phyloP scores from a whole-genome alignment of 352 stramenopile genomes.

The Phytophthora pseudosyringae region DNA sequence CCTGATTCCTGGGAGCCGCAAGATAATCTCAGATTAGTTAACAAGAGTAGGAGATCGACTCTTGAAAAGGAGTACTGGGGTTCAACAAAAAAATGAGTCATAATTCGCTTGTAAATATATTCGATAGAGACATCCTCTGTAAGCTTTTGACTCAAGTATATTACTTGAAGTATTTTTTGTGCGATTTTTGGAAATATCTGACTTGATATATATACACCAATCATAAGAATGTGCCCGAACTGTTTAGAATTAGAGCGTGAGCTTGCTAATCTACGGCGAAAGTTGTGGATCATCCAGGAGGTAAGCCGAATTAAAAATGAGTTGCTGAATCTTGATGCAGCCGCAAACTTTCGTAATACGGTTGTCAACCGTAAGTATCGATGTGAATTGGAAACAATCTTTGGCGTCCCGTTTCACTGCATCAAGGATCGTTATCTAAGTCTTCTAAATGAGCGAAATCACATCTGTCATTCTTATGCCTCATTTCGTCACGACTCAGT shows the following conservation, averaged over 20 bases:
- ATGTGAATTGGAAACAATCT: not conserved
- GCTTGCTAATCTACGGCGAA: not conserved
- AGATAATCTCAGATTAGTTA: too few relatives aligned
- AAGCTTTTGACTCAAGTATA: too few relatives aligned
- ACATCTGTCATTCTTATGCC: too few relatives aligned
- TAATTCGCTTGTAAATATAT: not conserved
- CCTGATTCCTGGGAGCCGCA: too few relatives aligned
- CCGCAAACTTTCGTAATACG: slow-evolving; percentile 10
- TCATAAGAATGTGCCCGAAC: too few relatives aligned
- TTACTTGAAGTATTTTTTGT: slow-evolving; percentile 12
- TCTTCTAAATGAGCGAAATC: too few relatives aligned
- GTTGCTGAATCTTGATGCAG: not conserved
- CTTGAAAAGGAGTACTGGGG: slow-evolving; percentile 1
- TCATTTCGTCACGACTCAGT: too few relatives aligned
- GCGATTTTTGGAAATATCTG: not conserved
- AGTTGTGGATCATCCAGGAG: not conserved
- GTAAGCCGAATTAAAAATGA: not conserved
- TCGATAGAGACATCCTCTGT: too few relatives aligned
- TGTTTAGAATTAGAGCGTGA: slow-evolving; percentile 11
- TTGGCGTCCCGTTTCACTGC: too few relatives aligned
- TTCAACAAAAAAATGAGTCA: not conserved
- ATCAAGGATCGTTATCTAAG: too few relatives aligned
- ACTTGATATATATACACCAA: too few relatives aligned
- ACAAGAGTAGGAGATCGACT: not conserved
- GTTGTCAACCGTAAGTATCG: slow-evolving; percentile 12